Evolutionary conservation across 768 basidiomycete genomes (phyloP), one percentile per base, ranked within the genome.

Genomic region (Suillus paluster): DNA sequence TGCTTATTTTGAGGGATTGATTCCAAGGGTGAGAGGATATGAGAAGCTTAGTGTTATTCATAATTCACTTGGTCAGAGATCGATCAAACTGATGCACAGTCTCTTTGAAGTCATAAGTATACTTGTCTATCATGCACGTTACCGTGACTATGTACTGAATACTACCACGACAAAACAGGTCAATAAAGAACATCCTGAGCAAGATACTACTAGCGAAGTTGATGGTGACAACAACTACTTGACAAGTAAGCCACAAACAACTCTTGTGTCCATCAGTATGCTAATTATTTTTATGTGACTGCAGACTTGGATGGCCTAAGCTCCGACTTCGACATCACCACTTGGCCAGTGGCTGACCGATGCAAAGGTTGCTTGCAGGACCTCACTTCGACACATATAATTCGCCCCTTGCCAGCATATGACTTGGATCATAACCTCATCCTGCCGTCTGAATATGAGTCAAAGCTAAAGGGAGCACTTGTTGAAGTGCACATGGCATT

Each of bases 401-500:
- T 62, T 21, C 19, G 42, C 15, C 61, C 61, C 6, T 19, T 58
- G 5, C 61, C 57, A 27, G 49, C 39, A 4, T 50, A 49, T 15
- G 57, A 62, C 11, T 11, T 21, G 15, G 15, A 50, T 11, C 19
- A 49, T 10, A 6, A 19, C 5, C 12, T 50, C 17, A 62, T 62
- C 10, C 45, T 33, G 2, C 56, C 61, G 7, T 5, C 7, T 14
- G n/a, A 62, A 10, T 52, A 57, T 39, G 56, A 62, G 17, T 8
- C 12, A 1, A 62, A 49, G 25, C 61, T 45, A 1, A 58, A 25
- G 21, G 56, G 55, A 4, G 34, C 38, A 1, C 42, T 49, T 6
- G 38, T 58, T 9, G 56, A 62, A 49, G 61, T 44, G 11, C 45
- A 62, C 10, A 15, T 62, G 6, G 25, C 56, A 1, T 50, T 62